Evolutionary conservation across 192 early-diverging fungal species (phyloP).

Genomic region (Podila minutissima): DNA sequence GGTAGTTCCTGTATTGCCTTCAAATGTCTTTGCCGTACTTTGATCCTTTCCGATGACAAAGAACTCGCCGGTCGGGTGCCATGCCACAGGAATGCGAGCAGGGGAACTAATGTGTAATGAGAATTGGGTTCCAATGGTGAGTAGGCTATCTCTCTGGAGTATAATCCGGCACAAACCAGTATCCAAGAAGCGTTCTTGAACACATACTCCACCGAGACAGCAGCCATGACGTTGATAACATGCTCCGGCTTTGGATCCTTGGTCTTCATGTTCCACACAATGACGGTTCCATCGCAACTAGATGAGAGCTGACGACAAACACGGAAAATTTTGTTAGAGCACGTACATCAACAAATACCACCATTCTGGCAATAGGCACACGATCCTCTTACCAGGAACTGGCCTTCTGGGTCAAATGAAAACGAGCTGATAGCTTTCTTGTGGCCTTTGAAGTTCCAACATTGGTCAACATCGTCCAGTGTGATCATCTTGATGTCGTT

Average conservation of each 20-base stretch:
- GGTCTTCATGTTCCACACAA: slow-evolving; percentile 33
- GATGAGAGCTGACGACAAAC: slow-evolving; percentile 25
- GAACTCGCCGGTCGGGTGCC: slow-evolving; percentile 40
- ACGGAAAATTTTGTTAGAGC: not conserved
- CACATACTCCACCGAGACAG: slow-evolving; percentile 24
- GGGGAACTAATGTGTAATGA: slow-evolving; percentile 6
- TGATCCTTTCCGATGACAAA: slow-evolving; percentile 44
- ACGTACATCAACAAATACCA: too few relatives aligned
- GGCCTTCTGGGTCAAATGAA: slow-evolving; percentile 34
- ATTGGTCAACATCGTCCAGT: slow-evolving; percentile 31
- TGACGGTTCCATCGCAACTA: slow-evolving; percentile 39
- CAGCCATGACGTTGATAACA: slow-evolving; percentile 14
- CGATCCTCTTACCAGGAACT: slow-evolving; percentile 18
- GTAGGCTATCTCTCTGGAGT: not conserved
- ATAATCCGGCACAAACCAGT: not conserved
- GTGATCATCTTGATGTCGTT: slow-evolving; percentile 36
- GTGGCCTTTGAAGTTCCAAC: slow-evolving; percentile 38
- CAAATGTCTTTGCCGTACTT: slow-evolving; percentile 9
- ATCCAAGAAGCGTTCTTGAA: not conserved
- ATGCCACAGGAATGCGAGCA: slow-evolving; percentile 22
- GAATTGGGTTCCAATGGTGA: not conserved
- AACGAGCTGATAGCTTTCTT: slow-evolving; percentile 40
- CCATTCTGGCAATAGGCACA: too few relatives aligned
- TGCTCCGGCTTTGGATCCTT: slow-evolving; percentile 17
- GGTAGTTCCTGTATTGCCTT: not conserved